These are phyloP conservation scores for Zea mays DNA, from an alignment of 176 grass and related monocot species.

Conservation along the genomic window Zm-B73-REFERENCE-NAM-5.0 NC_050100.1:2083501-2084000, in stretches of 20 bases:
- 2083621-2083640: constrained; percentile 59
- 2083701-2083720: constrained; percentile 59
- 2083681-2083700: constrained; percentile 75
- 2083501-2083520: constrained; percentile 64
- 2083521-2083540: constrained; percentile 76
- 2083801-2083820: not conserved
- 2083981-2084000: not conserved
- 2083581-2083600: not conserved
- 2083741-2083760: constrained; percentile 57
- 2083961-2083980: not conserved
- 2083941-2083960: not conserved
- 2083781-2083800: not conserved
- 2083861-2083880: not conserved
- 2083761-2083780: constrained; percentile 1
- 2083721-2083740: constrained; percentile 71
- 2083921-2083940: too few species aligned
- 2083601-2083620: constrained; percentile 49
- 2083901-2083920: too few species aligned
- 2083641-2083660: constrained; percentile 44
- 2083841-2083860: not conserved
- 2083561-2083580: constrained; percentile 46
- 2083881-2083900: not conserved
- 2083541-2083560: constrained; percentile 57
- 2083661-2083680: constrained; percentile 49
- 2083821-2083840: not conserved